These are phyloP conservation scores for Pichia kudriavzevii DNA, from an alignment of 1,139 yeast species.

Conservation along the genomic window DNA sequence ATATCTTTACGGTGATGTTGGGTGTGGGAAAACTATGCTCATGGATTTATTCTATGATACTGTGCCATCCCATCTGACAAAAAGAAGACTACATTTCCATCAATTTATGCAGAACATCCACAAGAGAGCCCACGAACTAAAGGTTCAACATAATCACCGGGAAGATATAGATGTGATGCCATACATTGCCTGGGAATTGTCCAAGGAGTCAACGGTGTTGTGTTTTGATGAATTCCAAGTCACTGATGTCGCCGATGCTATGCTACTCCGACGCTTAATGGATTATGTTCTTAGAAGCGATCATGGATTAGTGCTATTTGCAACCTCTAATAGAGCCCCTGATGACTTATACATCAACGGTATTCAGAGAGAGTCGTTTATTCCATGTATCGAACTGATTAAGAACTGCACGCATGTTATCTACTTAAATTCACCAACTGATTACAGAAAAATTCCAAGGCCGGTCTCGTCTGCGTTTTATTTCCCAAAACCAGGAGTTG, in stretches of 20 bases:
- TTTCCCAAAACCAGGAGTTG: constrained; percentile 59
- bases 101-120: constrained; percentile 95
- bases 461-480: constrained; percentile 79
- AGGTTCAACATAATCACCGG: constrained; percentile 47
- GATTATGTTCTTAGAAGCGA: constrained; percentile 53
- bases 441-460: constrained; percentile 80
- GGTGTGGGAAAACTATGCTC: constrained; percentile 96
- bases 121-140: constrained; percentile 74
- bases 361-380: constrained; percentile 80
- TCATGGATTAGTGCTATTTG: constrained; percentile 80
- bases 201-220: constrained; percentile 64
- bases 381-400: constrained; percentile 83
- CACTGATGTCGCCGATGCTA: constrained; percentile 97
- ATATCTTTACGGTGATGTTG: constrained; percentile 93
- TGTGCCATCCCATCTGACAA: constrained; percentile 67
- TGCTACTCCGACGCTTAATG: constrained; percentile 75
- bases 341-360: constrained; percentile 90
- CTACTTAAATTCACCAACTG: constrained; percentile 82
- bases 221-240: constrained; percentile 97
- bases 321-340: constrained; percentile 93
- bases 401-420: constrained; percentile 70
- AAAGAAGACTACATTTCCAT: constrained; percentile 83
- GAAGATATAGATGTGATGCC: constrained; percentile 79
- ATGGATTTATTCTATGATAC: constrained; percentile 92
- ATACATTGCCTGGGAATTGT: constrained; percentile 73